Conservation (phyloP, 2,329 filamentous ascomycete genomes). For the Fusarium ramigenum region DNA sequence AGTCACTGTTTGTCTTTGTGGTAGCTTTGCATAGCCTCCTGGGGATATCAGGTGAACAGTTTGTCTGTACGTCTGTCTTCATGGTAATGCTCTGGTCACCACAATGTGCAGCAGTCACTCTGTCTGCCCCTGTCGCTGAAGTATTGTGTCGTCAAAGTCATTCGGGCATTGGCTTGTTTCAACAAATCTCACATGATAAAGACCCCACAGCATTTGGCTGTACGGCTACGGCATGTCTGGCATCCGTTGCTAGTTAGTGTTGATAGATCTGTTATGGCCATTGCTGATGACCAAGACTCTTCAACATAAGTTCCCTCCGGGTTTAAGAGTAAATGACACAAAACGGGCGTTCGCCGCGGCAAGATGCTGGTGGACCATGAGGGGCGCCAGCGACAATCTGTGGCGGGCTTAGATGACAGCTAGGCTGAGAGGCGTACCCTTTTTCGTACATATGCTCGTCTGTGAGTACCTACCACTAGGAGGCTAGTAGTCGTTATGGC, state of each 20-base stretch:
- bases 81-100: not conserved
- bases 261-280: not conserved
- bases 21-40: not conserved
- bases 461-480: conserved; percentile 6
- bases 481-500: conserved; percentile 3
- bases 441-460: conserved; percentile 20
- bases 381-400: conserved; percentile 19
- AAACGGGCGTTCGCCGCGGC: conserved; percentile 41
- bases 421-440: conserved; percentile 23
- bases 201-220: not conserved
- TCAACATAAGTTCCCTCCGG: conserved; percentile 21
- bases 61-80: not conserved
- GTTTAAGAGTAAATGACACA: conserved; percentile 23
- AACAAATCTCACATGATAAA: conserved; percentile 10
- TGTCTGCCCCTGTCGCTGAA: not conserved
- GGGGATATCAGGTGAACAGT: not conserved
- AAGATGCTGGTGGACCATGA: conserved; percentile 23
- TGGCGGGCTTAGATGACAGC: conserved; percentile 33
- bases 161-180: not conserved
- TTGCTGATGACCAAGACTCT: not conserved
- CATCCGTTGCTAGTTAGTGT: not conserved
- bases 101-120: not conserved
- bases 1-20: not conserved
- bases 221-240: not conserved
- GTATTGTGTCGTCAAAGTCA: not conserved